Conservation (phyloP, 2,329 filamentous ascomycete genomes). For the Calonectria henricotiae region DNA sequence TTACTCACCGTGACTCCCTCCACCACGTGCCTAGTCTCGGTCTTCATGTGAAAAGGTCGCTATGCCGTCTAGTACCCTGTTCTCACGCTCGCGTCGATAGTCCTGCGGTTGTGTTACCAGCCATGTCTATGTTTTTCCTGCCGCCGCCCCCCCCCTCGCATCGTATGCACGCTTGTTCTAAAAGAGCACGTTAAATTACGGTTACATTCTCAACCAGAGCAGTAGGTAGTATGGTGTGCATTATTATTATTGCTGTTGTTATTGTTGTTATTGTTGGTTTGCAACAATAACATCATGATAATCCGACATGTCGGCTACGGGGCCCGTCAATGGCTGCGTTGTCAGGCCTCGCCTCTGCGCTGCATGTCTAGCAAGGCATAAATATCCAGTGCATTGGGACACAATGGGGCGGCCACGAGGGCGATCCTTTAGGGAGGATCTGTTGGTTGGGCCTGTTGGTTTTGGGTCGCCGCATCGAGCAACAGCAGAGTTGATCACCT, state of each 20-base stretch:
- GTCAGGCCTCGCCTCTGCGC: constrained; percentile 25
- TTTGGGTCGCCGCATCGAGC: constrained; percentile 7
- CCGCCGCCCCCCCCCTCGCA: background rate
- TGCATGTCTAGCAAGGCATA: background rate
- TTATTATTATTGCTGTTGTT: background rate
- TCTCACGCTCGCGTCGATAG: background rate
- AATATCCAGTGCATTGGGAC: constrained; percentile 11
- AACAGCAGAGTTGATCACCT: constrained; percentile 17
- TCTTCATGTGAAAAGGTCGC: background rate
- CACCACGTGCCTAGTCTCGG: background rate
- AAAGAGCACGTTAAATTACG: constrained; percentile 5
- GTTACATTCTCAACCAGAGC: background rate
- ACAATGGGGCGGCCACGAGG: constrained; percentile 20
- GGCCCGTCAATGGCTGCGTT: constrained; percentile 11
- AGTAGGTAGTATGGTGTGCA: background rate
- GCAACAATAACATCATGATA: background rate
- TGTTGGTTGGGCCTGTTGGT: constrained; percentile 13
- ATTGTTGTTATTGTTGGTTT: background rate
- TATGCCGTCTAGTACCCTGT: background rate
- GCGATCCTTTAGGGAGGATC: background rate
- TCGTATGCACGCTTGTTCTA: constrained; percentile 2
- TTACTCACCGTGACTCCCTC: background rate
- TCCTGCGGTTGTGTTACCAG: background rate
- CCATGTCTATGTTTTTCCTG: background rate
- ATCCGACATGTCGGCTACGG: constrained; percentile 20